Evolutionary conservation across 805 yeast species (phyloP).

Genomic region (Candida tibetensis): DNA sequence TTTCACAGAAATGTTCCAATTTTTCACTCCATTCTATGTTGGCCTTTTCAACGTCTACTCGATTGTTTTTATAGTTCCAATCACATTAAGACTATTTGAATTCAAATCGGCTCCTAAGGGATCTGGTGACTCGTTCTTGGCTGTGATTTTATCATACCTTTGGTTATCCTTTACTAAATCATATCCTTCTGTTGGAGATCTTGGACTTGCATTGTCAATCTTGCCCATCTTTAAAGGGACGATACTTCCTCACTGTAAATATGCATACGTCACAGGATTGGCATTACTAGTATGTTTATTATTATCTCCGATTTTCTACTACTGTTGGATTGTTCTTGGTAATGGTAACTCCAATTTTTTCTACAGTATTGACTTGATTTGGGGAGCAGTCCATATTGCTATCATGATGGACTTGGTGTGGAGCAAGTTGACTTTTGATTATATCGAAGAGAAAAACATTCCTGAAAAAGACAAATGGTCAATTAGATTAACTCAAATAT

Average conservation of each 20-base stretch:
- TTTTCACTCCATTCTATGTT: slow-evolving; percentile 77
- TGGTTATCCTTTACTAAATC: slow-evolving; percentile 66
- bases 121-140: slow-evolving; percentile 55
- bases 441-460: slow-evolving; percentile 41
- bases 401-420: slow-evolving; percentile 75
- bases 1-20: slow-evolving; percentile 92
- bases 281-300: slow-evolving; percentile 52
- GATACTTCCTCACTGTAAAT: slow-evolving; percentile 45
- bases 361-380: slow-evolving; percentile 86
- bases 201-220: slow-evolving; percentile 44
- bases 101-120: slow-evolving; percentile 8
- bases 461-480: slow-evolving; percentile 25
- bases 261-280: slow-evolving; percentile 46
- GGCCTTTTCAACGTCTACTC: slow-evolving; percentile 79
- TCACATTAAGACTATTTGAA: slow-evolving; percentile 61
- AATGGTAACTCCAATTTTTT: slow-evolving; percentile 96
- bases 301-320: slow-evolving; percentile 84
- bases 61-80: slow-evolving; percentile 64
- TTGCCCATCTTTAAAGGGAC: slow-evolving; percentile 45
- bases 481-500: slow-evolving; percentile 51
- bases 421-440: slow-evolving; percentile 72
- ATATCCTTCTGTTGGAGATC: slow-evolving; percentile 82
- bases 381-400: slow-evolving; percentile 66
- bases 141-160: slow-evolving; percentile 41
- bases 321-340: slow-evolving; percentile 90